Base-by-base conservation (phyloP, 169 alveolate genomes). In the Perkinsus olseni region DNA sequence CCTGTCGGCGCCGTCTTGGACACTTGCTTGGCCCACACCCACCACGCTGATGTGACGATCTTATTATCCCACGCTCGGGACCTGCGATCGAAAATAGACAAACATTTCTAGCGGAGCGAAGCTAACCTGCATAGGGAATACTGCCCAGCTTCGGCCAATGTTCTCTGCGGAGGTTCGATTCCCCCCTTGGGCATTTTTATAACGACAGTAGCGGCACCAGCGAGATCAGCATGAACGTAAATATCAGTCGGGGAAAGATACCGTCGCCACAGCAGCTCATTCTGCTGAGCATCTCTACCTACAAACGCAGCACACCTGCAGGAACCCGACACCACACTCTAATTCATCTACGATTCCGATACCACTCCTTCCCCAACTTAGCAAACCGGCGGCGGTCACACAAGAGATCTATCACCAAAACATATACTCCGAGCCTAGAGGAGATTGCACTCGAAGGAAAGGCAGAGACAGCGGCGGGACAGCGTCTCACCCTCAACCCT, bases 171-270 rank as follows among this genome's bases (percentile, higher is more conserved):
- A 38, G 97, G 95, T 24, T 96, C 96, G 28, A 39, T 92, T 11
- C 38, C 95, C 50, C 94, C 96, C 21, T 94, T 91, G 10, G 99
- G 99, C 93, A 98, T 99, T 95, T 98, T 98, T 36, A 99, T 97
- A 38, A 99, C 96, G 93, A 99, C 98, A n/a, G 99, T 96, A 24
- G 99, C 97, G 24, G 99, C 99, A 37, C 99, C 99, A 91, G 98
- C 99, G 74, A 98, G 96, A 94, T 99, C 99, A 0, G 99, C 99
- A 93, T 99, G 99, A 91, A 98, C 98, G 94, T 98, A 98, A 48
- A 98, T 50, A 93, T 98, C 99, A 74, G 97, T 97, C 74, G 48
- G 91, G 40, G 39, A 96, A 94, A 98, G 94, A 94, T 99, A 98
- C 92, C 98, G 96, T 95, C 98, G 97, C 92, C 98, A 99, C 91